Evolutionary conservation across 2,329 filamentous ascomycete species (phyloP), one percentile per base, ranked within the genome.

Genomic region (Catunica adiposa): DNA sequence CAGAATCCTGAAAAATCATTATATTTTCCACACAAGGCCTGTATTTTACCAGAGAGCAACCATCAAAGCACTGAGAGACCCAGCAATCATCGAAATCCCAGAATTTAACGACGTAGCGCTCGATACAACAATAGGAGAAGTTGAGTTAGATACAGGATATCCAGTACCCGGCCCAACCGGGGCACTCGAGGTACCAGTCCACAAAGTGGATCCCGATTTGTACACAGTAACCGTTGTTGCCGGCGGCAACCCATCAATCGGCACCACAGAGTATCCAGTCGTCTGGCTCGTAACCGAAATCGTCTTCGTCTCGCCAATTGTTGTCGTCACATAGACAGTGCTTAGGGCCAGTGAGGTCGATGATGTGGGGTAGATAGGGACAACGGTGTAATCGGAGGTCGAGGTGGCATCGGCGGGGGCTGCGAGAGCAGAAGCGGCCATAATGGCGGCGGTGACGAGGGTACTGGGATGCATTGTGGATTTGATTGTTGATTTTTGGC

Each of bases 241-340:
- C 22, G 53, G 38, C 9, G 53, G 42, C 8, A 51, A 37, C 7
- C 53, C 53, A n/a, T 58, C 48, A 22, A 58, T 58, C 14, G 56
- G 56, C 5, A 58, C 53, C 15, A 58, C 56, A 8, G 56, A 58
- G 44, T 58, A 58, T 7, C 38, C 34, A 14, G 44, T 29, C 11
- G 53, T 44, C 38, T 53, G 37, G 7, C 3, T 31, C 15, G 51
- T 51, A 9, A 29, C 17, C 5, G 55, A 54, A 14, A 25, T 17
- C 9, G 48, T 23, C 15, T 42, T 22, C 15, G 53, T 46, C 20
- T 42, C 48, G 8, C 29, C 20, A 46, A 51, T n/a, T n/a, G 55
- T 56, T 23, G 56, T 58, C 1, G 56, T 58, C 14, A 58, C 56
- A 22, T 47, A 55, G 22, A 58, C 56, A n/a, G 56, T 58, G 1